Evolutionary conservation across 169 alveolate species (phyloP).

Genomic region (Fabrea salina): DNA sequence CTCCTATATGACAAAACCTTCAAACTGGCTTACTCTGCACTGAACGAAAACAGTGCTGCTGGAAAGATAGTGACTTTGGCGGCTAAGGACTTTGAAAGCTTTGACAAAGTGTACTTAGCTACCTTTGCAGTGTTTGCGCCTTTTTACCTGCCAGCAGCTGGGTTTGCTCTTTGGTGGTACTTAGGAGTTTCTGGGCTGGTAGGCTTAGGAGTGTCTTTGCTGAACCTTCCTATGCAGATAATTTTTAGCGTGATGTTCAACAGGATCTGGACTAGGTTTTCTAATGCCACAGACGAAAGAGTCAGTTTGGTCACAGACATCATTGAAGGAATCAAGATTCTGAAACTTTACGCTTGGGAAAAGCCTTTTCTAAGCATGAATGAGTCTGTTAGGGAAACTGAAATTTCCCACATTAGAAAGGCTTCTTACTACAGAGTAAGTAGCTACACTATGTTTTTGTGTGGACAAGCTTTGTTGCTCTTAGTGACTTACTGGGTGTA

Average conservation of each 20-base stretch:
- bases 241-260: neutral
- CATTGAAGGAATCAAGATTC: constrained; percentile 59
- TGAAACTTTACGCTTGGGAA: constrained; percentile 74
- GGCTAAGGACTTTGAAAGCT: neutral
- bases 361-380: constrained; percentile 24
- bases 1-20: neutral
- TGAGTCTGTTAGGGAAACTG: neutral
- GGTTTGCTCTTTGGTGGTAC: neutral
- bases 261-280: neutral
- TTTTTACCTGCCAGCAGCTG: neutral
- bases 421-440: neutral
- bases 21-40: neutral
- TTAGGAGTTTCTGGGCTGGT: neutral
- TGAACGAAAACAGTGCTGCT: neutral
- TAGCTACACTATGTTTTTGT: neutral
- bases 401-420: neutral
- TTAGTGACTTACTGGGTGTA: neutral
- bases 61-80: neutral
- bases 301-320: constrained; percentile 54
- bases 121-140: neutral
- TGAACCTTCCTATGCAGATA: neutral
- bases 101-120: neutral
- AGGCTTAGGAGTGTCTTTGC: neutral
- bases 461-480: neutral
- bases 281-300: constrained; percentile 25